phyloP scores from a whole-genome alignment of 2,329 filamentous ascomycete species.

The Colletotrichum destructivum region DNA sequence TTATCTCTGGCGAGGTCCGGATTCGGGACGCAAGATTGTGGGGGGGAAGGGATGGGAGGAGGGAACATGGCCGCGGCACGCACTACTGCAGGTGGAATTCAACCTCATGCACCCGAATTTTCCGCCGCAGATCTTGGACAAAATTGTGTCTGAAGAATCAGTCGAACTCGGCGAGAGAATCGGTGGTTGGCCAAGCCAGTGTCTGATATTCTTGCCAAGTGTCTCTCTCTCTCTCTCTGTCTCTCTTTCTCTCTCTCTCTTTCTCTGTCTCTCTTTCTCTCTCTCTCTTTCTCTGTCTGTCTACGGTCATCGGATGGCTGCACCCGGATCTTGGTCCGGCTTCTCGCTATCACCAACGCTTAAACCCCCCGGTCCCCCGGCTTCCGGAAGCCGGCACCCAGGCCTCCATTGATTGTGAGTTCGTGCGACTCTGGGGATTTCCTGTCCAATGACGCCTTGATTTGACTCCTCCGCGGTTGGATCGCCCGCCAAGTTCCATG shows the following conservation, averaged over 20 bases:
- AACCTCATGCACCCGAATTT: constrained; percentile 7
- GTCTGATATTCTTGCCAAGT: constrained; percentile 2
- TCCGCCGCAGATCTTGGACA: constrained; percentile 23
- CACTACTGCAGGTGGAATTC: constrained; percentile 40
- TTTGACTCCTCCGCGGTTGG: constrained; percentile 4
- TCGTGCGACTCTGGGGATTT: background rate
- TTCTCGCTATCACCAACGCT: background rate
- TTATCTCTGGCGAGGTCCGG: constrained; percentile 31
- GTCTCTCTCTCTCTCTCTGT: background rate
- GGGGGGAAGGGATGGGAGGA: background rate
- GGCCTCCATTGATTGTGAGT: constrained; percentile 1
- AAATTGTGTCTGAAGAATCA: background rate
- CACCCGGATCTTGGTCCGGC: background rate
- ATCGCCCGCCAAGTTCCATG: constrained; percentile 11
- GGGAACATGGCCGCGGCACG: background rate
- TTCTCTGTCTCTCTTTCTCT: background rate
- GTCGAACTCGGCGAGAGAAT: background rate
- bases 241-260: background rate
- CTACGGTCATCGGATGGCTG: background rate
- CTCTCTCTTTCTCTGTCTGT: background rate
- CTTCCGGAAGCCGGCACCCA: constrained; percentile 20
- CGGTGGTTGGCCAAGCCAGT: constrained; percentile 3
- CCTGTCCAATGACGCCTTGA: constrained; percentile 18
- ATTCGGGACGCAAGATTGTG: constrained; percentile 18
- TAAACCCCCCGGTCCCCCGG: background rate